These are phyloP conservation scores for Amaranthus cruentus DNA, from an alignment of 148 eudicot genomes.

Conservation along the genomic window DNA sequence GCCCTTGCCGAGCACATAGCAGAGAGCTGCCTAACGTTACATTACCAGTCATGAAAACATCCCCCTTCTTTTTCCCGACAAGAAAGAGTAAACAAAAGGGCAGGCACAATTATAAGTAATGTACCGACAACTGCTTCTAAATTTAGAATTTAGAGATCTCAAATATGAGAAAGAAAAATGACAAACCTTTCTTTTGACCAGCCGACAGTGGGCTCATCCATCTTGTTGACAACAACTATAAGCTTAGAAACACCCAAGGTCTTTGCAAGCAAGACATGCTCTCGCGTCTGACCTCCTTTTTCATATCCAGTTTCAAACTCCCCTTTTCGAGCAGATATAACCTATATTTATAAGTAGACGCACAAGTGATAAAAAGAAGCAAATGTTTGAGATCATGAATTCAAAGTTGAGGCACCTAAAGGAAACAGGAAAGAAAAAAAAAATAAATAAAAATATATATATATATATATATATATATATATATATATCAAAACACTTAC, in stretches of 20 bases:
- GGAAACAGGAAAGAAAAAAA: background rate
- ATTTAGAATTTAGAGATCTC: background rate
- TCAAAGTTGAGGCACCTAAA: background rate
- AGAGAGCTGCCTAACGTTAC: no score
- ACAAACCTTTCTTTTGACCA: constrained; percentile 91
- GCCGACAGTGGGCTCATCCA: constrained; percentile 93
- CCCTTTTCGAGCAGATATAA: constrained; percentile 96
- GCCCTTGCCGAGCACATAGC: no score
- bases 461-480: no score
- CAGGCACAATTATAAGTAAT: background rate
- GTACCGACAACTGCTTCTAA: background rate
- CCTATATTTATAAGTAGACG: constrained; percentile 35
- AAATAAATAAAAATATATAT: no score
- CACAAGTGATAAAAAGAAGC: background rate
- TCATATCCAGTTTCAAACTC: constrained; percentile 99
- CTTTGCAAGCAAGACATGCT: constrained; percentile 93
- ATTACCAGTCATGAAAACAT: background rate
- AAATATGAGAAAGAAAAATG: background rate
- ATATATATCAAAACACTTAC: constrained; percentile 32
- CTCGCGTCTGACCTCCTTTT: constrained; percentile 98
- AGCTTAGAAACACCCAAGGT: constrained; percentile 92
- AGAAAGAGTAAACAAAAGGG: background rate
- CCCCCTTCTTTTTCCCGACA: background rate
- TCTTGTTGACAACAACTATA: constrained; percentile 85
- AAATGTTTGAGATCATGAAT: background rate